Evolutionary conservation across 768 basidiomycete species (phyloP), one percentile per base, ranked within the genome.

Genomic region (Auricularia auricula-judae): DNA sequence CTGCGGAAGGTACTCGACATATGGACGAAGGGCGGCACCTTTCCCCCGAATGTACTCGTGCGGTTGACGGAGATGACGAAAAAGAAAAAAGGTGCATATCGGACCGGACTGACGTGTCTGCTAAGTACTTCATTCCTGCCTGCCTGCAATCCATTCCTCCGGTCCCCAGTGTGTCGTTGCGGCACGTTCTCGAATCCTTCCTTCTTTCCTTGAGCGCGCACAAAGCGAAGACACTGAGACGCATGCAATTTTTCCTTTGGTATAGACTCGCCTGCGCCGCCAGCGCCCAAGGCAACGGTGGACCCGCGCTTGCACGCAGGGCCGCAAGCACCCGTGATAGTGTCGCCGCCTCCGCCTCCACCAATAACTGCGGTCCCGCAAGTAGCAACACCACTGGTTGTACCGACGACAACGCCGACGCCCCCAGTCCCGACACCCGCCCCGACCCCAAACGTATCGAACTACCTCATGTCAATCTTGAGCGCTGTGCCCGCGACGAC

Each of bases 1-100:
- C 83, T 91, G 58, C 88, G 89, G 81, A 98, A 98, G 77, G 86
- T 99, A 72, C 85, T 96, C 76, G 97, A 98, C 78, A 98, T 99
- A 71, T 99, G 96, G 96, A 83, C 82, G 71, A 96, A 95, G 76
- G 84, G 86, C 65, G 84, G 81, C 76, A 96, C 96, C 61, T 99
- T 99, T 78, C 88, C 93, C 65, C 73, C 86, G 71, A 73, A 81
- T 70, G 84, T 90, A 73, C 78, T 95, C 71, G 78, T 85, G 67
- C 87, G 86, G 69, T 80, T 97, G 74, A 78, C 81, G 76, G 83
- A 85, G 74, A 77, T 87, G 74, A 74, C 91, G 76, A 83, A 82
- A 76, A 84, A 80, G 72, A 82, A 81, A 80, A 86, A 92, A 92
- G 91, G 91, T 93, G 89, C 89, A 83, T 92, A 91, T 86, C 81